Percentiles rank a stretch among this genome's conserved stretches.
Conservation (phyloP, 2,329 filamentous ascomycete genomes). For the Cladosporium sp. region DNA sequence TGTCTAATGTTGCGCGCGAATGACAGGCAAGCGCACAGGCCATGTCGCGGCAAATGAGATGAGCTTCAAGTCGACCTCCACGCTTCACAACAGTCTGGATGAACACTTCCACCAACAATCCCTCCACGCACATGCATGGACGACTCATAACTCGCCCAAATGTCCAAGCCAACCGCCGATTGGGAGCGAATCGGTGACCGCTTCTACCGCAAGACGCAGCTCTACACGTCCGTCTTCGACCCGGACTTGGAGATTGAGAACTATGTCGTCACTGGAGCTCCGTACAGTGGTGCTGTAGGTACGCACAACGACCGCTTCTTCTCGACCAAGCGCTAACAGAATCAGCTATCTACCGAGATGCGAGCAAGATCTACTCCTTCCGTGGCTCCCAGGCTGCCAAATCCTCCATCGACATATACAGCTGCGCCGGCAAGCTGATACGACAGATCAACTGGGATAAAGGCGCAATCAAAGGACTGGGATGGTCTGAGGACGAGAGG, state of each 20-base stretch:
- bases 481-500: slow-evolving; percentile 95
- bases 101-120: neutral
- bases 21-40: neutral
- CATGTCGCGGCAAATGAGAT: too few species aligned
- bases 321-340: slow-evolving; percentile 20
- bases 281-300: slow-evolving; percentile 92
- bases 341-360: slow-evolving; percentile 84
- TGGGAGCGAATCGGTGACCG: slow-evolving; percentile 92
- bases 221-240: slow-evolving; percentile 92
- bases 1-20: too few species aligned
- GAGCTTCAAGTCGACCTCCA: too few species aligned
- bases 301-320: slow-evolving; percentile 29
- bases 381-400: slow-evolving; percentile 68
- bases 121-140: neutral
- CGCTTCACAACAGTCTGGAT: too few species aligned
- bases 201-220: slow-evolving; percentile 92
- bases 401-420: slow-evolving; percentile 90
- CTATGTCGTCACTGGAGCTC: slow-evolving; percentile 85
- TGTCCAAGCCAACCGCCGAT: slow-evolving; percentile 70
- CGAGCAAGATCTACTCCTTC: slow-evolving; percentile 76
- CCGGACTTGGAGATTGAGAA: slow-evolving; percentile 92
- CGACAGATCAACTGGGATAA: slow-evolving; percentile 69
- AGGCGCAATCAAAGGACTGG: slow-evolving; percentile 78
- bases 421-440: slow-evolving; percentile 83
- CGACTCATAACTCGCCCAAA: slow-evolving; percentile 15